A percentile compares a stretch with the other conserved stretches of the same genome.
phyloP scores from a whole-genome alignment of 208 protist genomes.

The Angomonas ambiguus region DNA sequence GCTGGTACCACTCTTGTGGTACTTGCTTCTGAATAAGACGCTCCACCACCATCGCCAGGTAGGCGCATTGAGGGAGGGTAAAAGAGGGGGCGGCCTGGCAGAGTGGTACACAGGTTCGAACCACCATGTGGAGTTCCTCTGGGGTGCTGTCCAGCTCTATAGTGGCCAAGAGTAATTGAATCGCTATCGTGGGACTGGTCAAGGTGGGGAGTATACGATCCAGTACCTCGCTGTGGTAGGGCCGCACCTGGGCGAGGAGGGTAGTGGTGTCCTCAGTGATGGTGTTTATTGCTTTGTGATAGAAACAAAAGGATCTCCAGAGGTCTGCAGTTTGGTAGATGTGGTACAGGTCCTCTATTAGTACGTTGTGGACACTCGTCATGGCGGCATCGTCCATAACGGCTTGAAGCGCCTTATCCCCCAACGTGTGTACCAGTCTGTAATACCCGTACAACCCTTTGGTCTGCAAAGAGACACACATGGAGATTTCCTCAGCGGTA shows the following conservation, averaged over 20 bases:
- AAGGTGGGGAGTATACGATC: not conserved
- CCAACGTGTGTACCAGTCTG: conserved; percentile 13
- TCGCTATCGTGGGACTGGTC: not conserved
- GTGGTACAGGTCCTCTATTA: conserved; percentile 8
- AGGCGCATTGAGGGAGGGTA: not conserved
- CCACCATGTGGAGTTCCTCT: not conserved
- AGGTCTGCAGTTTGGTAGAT: not conserved
- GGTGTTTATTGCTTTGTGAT: not conserved
- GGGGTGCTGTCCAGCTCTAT: not conserved
- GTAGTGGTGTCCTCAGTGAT: not conserved
- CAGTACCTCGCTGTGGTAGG: not conserved
- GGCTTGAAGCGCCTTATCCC: conserved; percentile 4
- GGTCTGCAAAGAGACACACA: not conserved
- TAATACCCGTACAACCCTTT: conserved; percentile 10
- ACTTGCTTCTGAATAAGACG: not conserved
- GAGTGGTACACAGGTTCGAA: not conserved
- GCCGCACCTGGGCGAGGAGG: not conserved
- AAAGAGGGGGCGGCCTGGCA: not conserved
- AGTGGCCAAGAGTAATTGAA: not conserved
- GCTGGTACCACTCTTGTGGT: not conserved
- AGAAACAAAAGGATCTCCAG: not conserved
- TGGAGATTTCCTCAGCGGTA: conserved; percentile 1
- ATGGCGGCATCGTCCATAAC: conserved; percentile 15
- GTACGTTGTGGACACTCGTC: conserved; percentile 14
- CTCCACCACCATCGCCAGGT: not conserved